Evolutionary conservation across 2,329 filamentous ascomycete species (phyloP), one percentile per base, ranked within the genome.

Genomic region (Aspergillus eucalypticola): DNA sequence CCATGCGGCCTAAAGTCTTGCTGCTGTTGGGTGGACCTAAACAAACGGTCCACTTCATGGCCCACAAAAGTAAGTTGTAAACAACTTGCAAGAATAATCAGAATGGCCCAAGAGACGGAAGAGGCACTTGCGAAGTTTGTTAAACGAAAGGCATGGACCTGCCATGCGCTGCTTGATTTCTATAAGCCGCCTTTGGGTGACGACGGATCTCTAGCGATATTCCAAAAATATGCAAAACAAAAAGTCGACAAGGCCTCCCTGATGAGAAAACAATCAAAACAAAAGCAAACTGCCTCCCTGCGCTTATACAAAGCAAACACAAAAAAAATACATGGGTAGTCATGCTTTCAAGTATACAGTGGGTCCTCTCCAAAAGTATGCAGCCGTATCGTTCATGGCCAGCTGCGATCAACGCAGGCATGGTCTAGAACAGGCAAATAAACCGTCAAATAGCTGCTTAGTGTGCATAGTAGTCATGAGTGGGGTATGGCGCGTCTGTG

Each of bases 121-220:
- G 41, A 35, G 32, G 32, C 21, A 44, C 13, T 23, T 13, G 19
- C 23, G 19, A 23, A 44, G 11, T 21, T 15, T 21, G 19, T 19
- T 44, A 23, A 44, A 44, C 10, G 41, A 19, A 7, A 19, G n/a
- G 41, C 60, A 61, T 59, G 56, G 55, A 25, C 60, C 60, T 42
- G 56, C 60, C 56, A 61, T 61, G 56, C 51, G 19, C n/a, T 50
- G 25, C 50, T 58, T 46, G 51, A 53, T 27, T 59, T 61, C 60
- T 61, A 61, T 61, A n/a, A n/a, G 19, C 38, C 29, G 21, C 23
- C 32, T 29, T 38, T 27, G 53, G 55, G 46, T 48, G 23, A 54
- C 56, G 17, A 35, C 29, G 17, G 41, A 44, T 15, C 35, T 57
- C 54, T 56, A 57, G 38, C 15, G 19, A 5, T 41, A 41, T 39